Evolutionary conservation across 352 stramenopile species (phyloP), one percentile per base, ranked within the genome.

Genomic region (Phytopythium sindhum): DNA sequence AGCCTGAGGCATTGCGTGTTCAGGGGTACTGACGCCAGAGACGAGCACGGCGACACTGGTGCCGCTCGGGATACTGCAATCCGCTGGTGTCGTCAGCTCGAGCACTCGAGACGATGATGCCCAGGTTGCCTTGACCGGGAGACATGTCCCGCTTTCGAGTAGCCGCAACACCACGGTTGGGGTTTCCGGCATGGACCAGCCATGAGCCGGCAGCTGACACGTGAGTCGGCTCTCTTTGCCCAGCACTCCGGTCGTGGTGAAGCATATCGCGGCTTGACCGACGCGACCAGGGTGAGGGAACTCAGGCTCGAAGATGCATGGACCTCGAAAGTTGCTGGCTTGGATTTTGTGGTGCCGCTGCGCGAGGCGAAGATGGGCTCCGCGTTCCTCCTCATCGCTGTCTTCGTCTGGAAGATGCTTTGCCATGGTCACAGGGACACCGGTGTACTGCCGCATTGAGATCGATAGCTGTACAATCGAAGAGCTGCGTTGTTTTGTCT

Each of bases 321-420:
- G 58, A 0, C 82, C 81, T 23, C 75, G 72, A 59, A 91, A 90
- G 52, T 65, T 64, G 2, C 83, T 80, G 1, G 81, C 70, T 14
- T 74, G 62, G 61, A 94, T 78, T 54, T 78, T 80, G 23, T 66
- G 67, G 64, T 91, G 85, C 23, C 83, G 83, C 65, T 90, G 81
- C n/a, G 83, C 81, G 31, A 92, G 83, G 56, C 84, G 78, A 58
- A 91, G 67, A 21, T 89, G 63, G 14, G 74, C 83, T 11, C 76
- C 78, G n/a, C 77, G 79, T 57, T 77, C 81, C 48, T 81, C 64
- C 5, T 81, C 74, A n/a, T 78, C 66, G 4, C 23, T 50, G 61
- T 64, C 41, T n/a, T 62, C 56, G 24, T 52, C 41, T 29, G 24
- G 1, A 15, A 2, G 12, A 14, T n/a, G 47, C 26, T 23, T 37